phyloP scores from a whole-genome alignment of 2,329 filamentous ascomycete genomes.

The Emergomyces pasteurianus region DNA sequence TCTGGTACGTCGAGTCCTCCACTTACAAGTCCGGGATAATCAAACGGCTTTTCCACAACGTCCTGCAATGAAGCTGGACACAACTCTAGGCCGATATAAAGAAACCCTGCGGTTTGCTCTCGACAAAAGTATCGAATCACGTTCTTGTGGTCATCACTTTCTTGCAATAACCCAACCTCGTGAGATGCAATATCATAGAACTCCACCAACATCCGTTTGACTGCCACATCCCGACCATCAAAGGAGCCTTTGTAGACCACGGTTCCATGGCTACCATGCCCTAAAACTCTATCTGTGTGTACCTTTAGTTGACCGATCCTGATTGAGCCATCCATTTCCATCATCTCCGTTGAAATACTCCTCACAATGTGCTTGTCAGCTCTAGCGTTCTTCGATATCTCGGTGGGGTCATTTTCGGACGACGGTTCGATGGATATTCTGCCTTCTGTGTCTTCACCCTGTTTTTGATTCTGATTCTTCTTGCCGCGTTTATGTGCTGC shows the following conservation, averaged over 20 bases:
- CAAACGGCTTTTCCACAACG: slow-evolving; percentile 63
- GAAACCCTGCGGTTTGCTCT: slow-evolving; percentile 74
- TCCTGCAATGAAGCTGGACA: slow-evolving; percentile 91
- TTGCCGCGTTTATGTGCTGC: slow-evolving; percentile 47
- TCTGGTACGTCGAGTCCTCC: slow-evolving; percentile 60
- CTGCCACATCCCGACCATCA: slow-evolving; percentile 82
- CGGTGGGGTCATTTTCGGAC: slow-evolving; percentile 23
- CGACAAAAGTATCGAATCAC: slow-evolving; percentile 95
- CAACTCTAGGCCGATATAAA: slow-evolving; percentile 91
- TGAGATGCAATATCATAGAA: slow-evolving; percentile 94
- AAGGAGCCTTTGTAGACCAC: slow-evolving; percentile 92
- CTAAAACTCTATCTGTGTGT: slow-evolving; percentile 48
- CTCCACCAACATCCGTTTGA: slow-evolving; percentile 92
- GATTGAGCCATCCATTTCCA: slow-evolving; percentile 48
- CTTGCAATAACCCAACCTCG: slow-evolving; percentile 77
- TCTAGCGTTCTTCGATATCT: slow-evolving; percentile 40
- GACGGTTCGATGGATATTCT: slow-evolving; percentile 43
- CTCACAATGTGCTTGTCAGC: slow-evolving; percentile 47
- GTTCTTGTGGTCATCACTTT: slow-evolving; percentile 92
- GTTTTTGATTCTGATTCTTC: slow-evolving; percentile 43
- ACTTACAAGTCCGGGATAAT: slow-evolving; percentile 54
- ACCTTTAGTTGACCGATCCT: slow-evolving; percentile 51
- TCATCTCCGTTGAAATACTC: slow-evolving; percentile 43
- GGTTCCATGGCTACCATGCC: slow-evolving; percentile 88
- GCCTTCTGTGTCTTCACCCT: slow-evolving; percentile 44